Percentiles rank a stretch among this genome's conserved stretches.
Conservation (phyloP, 169 alveolate genomes). For the Plasmodium cynomolgi region DNA sequence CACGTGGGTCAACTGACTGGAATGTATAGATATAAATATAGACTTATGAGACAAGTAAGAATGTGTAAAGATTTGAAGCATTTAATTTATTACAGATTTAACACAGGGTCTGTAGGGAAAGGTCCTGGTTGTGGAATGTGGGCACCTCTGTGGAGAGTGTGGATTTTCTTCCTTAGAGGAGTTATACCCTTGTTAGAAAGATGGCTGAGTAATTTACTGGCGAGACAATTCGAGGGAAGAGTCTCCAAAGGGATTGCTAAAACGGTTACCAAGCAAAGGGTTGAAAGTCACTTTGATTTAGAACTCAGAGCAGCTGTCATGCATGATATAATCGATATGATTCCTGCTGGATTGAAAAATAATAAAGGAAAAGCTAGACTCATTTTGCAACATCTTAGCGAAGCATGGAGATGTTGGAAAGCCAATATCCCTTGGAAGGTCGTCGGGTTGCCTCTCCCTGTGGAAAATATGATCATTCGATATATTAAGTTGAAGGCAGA, state of each 20-base stretch:
- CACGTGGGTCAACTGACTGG: conserved; percentile 99
- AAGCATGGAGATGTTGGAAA: conserved; percentile 99
- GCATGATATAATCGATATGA: conserved; percentile 99
- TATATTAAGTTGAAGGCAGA: conserved; percentile 99
- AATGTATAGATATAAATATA: conserved; percentile 99
- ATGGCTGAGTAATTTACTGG: conserved; percentile 98
- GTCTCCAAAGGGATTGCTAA: conserved; percentile 98
- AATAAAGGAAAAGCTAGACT: conserved; percentile 95
- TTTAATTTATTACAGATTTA: conserved; percentile 98
- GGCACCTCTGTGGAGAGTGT: conserved; percentile 99
- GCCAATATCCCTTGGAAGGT: conserved; percentile 99
- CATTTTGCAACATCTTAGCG: conserved; percentile 98
- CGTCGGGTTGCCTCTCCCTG: conserved; percentile 99
- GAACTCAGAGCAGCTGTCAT: conserved; percentile 99
- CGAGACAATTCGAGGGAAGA: conserved; percentile 99
- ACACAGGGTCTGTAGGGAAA: conserved; percentile 99
- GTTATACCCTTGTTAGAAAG: conserved; percentile 99
- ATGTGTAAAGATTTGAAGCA: conserved; percentile 99
- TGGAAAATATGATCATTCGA: conserved; percentile 97
- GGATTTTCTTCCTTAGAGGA: conserved; percentile 99
- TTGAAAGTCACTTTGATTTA: conserved; percentile 99
- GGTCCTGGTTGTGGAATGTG: conserved; percentile 99
- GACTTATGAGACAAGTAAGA: conserved; percentile 99
- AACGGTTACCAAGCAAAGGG: conserved; percentile 99
- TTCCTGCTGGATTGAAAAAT: conserved; percentile 99